Conservation (phyloP, 2,329 filamentous ascomycete species). For the Tolypocladium nubicola region DNA sequence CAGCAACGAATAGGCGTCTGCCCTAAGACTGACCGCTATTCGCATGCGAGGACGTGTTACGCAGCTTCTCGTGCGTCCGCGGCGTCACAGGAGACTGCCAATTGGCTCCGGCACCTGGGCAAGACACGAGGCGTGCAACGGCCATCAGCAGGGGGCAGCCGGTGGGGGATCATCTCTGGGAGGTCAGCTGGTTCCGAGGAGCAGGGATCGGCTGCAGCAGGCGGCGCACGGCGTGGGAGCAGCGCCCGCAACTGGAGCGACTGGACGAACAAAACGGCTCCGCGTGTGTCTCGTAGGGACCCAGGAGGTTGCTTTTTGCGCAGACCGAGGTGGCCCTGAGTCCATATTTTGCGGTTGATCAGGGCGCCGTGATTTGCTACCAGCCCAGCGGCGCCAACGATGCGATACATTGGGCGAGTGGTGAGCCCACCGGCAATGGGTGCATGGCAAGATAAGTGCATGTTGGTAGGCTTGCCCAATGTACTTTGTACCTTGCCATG, state of each 20-base stretch:
- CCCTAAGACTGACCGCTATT: background rate
- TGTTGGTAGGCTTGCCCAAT: background rate
- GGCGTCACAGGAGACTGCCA: background rate
- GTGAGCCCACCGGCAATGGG: background rate
- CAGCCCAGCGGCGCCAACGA: background rate
- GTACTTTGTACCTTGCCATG: background rate
- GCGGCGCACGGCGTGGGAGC: background rate
- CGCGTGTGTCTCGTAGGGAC: background rate
- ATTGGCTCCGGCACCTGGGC: background rate
- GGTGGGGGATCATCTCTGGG: background rate
- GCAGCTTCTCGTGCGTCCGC: background rate
- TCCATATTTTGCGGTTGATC: background rate
- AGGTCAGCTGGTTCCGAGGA: background rate
- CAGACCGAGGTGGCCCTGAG: background rate
- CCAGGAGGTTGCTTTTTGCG: background rate
- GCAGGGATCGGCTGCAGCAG: background rate
- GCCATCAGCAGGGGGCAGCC: background rate
- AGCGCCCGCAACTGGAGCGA: background rate
- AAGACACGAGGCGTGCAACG: background rate
- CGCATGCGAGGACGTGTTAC: background rate
- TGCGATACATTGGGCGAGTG: conserved; percentile 1
- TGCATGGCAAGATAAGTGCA: background rate
- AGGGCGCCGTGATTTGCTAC: conserved; percentile 1
- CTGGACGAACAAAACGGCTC: background rate
- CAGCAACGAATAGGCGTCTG: background rate